A percentile compares a stretch with the other conserved stretches of the same genome.
phyloP scores from a whole-genome alignment of 768 basidiomycete genomes.

The Kwoniella sp. region DNA sequence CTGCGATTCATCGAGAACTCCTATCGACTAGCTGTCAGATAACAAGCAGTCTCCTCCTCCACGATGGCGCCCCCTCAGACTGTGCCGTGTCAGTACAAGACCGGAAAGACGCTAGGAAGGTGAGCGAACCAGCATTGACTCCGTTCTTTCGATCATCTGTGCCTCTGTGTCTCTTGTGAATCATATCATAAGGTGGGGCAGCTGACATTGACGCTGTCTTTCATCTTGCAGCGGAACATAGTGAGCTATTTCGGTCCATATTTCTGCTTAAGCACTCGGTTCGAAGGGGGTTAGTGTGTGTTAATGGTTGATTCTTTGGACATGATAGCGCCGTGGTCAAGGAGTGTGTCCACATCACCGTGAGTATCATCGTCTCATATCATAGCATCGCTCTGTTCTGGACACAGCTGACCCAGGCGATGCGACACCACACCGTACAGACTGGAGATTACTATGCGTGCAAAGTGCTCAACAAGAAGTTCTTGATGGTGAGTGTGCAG shows the following conservation, averaged over 20 bases:
- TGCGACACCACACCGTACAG: slow-evolving; percentile 45
- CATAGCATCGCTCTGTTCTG: not conserved
- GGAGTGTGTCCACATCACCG: slow-evolving; percentile 84
- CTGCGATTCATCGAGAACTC: too few species aligned
- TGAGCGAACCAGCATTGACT: slow-evolving; percentile 30
- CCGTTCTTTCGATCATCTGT: not conserved
- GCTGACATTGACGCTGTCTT: slow-evolving; percentile 45
- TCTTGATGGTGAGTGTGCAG: slow-evolving; percentile 33
- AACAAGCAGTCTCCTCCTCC: not conserved
- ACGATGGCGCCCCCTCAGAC: slow-evolving; percentile 46
- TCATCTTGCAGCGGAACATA: slow-evolving; percentile 87
- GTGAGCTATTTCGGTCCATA: slow-evolving; percentile 28
- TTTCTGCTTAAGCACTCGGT: not conserved
- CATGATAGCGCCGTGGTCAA: slow-evolving; percentile 52
- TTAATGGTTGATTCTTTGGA: slow-evolving; percentile 3
- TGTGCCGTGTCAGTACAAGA: slow-evolving; percentile 58
- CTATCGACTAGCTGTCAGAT: not conserved
- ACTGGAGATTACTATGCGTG: slow-evolving; percentile 94
- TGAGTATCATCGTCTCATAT: too few species aligned
- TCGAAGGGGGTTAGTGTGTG: not conserved
- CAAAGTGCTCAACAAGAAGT: slow-evolving; percentile 98
- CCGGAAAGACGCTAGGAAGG: slow-evolving; percentile 56
- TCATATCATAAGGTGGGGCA: not conserved
- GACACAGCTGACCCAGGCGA: not conserved
- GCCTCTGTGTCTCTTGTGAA: not conserved